phyloP scores from a whole-genome alignment of 805 yeast genomes.

The Saccharomycopsis amapae region DNA sequence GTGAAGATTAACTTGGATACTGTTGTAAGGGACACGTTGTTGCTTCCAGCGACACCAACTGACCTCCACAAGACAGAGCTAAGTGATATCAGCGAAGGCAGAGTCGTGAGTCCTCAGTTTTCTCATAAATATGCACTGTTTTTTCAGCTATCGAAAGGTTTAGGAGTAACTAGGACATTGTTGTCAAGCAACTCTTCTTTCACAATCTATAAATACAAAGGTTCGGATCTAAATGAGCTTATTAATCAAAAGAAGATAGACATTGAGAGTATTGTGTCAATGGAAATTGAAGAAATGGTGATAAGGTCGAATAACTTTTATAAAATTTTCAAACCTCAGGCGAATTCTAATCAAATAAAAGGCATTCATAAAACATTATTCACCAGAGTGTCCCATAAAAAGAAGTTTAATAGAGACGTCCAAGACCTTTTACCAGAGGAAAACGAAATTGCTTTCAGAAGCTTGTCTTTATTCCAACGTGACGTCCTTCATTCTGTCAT shows the following conservation, averaged over 20 bases:
- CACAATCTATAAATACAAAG: conserved; percentile 4
- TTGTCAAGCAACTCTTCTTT: neutral
- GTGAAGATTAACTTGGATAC: neutral
- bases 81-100: neutral
- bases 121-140: neutral
- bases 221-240: neutral
- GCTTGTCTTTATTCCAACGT: too few species aligned
- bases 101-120: too few species aligned
- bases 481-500: too few species aligned
- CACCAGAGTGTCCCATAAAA: too few species aligned
- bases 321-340: neutral
- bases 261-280: neutral
- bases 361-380: too few species aligned
- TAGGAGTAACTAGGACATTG: conserved; percentile 4
- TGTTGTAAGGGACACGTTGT: neutral
- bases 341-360: neutral
- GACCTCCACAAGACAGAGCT: neutral
- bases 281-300: neutral
- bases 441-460: too few species aligned
- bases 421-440: too few species aligned
- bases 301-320: too few species aligned
- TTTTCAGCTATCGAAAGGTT: conserved; percentile 1
- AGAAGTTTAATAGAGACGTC: too few species aligned
- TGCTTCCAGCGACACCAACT: conserved; percentile 9
- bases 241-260: neutral